Conservation (phyloP, 1,284 basidiomycete genomes). For the Nidula niveotomentosa region DNA sequence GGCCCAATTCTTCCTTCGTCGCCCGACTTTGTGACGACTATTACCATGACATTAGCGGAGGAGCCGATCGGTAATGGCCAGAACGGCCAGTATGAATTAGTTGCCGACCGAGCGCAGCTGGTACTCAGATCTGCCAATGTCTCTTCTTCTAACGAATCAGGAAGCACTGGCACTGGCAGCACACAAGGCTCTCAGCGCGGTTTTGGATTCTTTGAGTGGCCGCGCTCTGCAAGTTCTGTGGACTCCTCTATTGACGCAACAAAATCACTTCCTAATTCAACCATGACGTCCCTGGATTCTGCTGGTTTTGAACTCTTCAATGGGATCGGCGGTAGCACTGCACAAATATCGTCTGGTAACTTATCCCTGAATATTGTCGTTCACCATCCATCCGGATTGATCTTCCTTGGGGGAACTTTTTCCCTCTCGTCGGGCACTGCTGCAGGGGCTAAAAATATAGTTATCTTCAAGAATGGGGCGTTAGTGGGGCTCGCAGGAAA, state of each 20-base stretch:
- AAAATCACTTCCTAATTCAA: conserved; percentile 60
- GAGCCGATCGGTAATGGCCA: conserved; percentile 60
- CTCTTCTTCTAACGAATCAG: conserved; percentile 6
- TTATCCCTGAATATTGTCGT: conserved; percentile 53
- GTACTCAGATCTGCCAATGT: conserved; percentile 62
- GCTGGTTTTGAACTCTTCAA: conserved; percentile 61
- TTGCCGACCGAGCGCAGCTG: conserved; percentile 81
- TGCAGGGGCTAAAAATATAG: conserved; percentile 68
- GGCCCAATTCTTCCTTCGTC: conserved; percentile 80
- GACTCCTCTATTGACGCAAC: conserved; percentile 52
- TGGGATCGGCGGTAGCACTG: conserved; percentile 47
- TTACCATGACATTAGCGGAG: conserved; percentile 69
- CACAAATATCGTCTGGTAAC: conserved; percentile 27
- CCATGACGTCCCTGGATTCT: conserved; percentile 71
- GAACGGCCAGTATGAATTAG: conserved; percentile 70
- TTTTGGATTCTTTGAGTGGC: conserved; percentile 85
- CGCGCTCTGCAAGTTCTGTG: conserved; percentile 35
- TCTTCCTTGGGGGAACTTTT: conserved; percentile 85
- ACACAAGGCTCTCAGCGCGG: conserved; percentile 35
- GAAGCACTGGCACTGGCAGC: conserved; percentile 17
- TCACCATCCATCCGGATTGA: conserved; percentile 59
- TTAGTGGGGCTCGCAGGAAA: conserved; percentile 54
- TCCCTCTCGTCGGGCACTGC: conserved; percentile 56
- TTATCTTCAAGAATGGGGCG: conserved; percentile 63
- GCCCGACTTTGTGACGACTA: conserved; percentile 70